Base-by-base conservation (phyloP, 2,329 filamentous ascomycete species). In the Trichoderma sp. region DNA sequence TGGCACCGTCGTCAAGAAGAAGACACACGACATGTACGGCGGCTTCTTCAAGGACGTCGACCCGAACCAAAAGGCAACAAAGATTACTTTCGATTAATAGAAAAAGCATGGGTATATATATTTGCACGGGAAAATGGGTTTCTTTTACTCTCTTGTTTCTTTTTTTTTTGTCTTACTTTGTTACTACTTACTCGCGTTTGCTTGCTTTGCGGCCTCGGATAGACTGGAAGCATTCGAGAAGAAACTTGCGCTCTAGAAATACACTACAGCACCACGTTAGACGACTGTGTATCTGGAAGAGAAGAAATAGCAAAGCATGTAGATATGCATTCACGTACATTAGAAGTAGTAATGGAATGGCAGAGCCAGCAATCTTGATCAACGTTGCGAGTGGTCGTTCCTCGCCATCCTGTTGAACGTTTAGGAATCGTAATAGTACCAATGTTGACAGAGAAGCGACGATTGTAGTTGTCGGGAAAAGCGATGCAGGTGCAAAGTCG, bases 1-100 rank as follows among this genome's bases (percentile, higher is more conserved):
- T 80, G 97, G 97, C 81, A 97, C 95, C 27, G 98, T 96, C 1
- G 97, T 99, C 71, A 99, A 98, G 91, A 98, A 97, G 91, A 98
- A 98, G 95, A 91, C 92, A 66, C 97, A 99, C 86, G 94, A 95
- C 81, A 93, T 94, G 65, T 99, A 98, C 82, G 97, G 97, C 75
- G 95, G 95, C 38, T 98, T 98, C 83, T 98, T 94, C 89, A 98
- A 97, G 85, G 95, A 98, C 80, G 92, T 94, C 9, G 93, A 94
- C 80, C 92, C 92, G 84, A 94, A 90, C 83, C 93, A 96, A 85
- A 93, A 94, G 84, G 92, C 94, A 33, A 97, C 93, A 75, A 98
- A 98, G 88, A 97, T 98, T 83, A 95, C 91, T 64, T 98, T 98
- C 86, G 95, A 97, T 81, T 90, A 83, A 77, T 75, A 71, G 18